Percentiles rank a stretch among this genome's conserved stretches.
phyloP scores from a whole-genome alignment of 805 yeast species.

The Nakazawaea molendinolei region DNA sequence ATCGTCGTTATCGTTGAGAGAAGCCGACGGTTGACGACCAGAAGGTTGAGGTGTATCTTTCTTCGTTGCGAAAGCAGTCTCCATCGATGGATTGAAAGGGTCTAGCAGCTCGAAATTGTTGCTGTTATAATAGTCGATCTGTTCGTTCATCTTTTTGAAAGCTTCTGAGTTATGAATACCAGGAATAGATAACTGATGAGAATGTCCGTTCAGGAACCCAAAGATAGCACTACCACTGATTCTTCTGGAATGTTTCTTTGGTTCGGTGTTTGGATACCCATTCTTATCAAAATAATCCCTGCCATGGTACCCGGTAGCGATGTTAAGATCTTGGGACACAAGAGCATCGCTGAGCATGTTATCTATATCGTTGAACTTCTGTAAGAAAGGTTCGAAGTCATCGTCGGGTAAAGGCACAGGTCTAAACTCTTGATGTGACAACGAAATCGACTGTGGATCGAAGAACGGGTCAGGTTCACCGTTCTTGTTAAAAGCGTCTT shows the following conservation, averaged over 20 bases:
- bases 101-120: background rate
- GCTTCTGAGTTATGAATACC: conserved; percentile 29
- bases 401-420: conserved; percentile 47
- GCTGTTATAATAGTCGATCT: conserved; percentile 1
- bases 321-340: conserved; percentile 55
- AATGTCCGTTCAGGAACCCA: conserved; percentile 57
- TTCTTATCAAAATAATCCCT: conserved; percentile 12
- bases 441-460: conserved; percentile 27
- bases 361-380: conserved; percentile 47
- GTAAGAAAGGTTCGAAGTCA: conserved; percentile 38
- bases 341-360: conserved; percentile 51
- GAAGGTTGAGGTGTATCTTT: conserved; percentile 11
- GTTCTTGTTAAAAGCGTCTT: background rate
- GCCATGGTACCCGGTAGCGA: conserved; percentile 31
- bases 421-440: conserved; percentile 19
- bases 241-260: conserved; percentile 45
- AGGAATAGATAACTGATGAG: conserved; percentile 54
- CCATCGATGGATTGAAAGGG: background rate
- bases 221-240: conserved; percentile 78
- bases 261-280: conserved; percentile 2
- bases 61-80: background rate
- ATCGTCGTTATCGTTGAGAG: conserved; percentile 25
- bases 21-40: conserved; percentile 1
- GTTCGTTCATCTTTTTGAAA: conserved; percentile 13
- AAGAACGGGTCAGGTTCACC: conserved; percentile 15